Conservation (phyloP, 1,284 basidiomycete species). For the Trametes polyzona region DNA sequence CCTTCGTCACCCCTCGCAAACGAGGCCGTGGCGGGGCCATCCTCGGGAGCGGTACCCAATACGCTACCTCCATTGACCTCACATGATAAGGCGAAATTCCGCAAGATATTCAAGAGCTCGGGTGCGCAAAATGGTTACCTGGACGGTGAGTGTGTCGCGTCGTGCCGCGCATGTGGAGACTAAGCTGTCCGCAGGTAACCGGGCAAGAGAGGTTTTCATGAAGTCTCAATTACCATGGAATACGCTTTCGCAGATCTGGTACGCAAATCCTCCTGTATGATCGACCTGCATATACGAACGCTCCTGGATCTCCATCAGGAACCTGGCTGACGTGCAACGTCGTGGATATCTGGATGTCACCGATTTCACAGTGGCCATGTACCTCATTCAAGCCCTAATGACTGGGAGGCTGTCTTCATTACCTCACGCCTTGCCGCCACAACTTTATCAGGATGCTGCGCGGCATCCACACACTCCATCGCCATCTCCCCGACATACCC, state of each 20-base stretch:
- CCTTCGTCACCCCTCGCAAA: conserved; percentile 40
- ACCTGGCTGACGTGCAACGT: conserved; percentile 91
- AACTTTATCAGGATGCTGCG: conserved; percentile 84
- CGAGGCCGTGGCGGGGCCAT: conserved; percentile 13
- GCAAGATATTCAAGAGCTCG: conserved; percentile 67
- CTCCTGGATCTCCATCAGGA: conserved; percentile 53
- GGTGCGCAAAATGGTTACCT: conserved; percentile 78
- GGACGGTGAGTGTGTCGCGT: conserved; percentile 52
- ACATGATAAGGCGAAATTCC: conserved; percentile 84
- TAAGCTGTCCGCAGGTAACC: conserved; percentile 59
- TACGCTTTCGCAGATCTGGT: conserved; percentile 94
- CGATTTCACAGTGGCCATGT: conserved; percentile 97
- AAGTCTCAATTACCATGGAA: conserved; percentile 90
- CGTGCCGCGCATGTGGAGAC: not conserved
- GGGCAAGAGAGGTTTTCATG: conserved; percentile 89
- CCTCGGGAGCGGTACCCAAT: not conserved
- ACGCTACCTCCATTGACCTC: conserved; percentile 62
- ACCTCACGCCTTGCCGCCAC: conserved; percentile 80
- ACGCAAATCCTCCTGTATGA: conserved; percentile 30
- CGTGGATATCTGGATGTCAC: conserved; percentile 87
- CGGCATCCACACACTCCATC: not conserved
- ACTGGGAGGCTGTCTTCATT: conserved; percentile 74
- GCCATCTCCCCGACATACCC: not conserved
- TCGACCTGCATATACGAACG: not conserved
- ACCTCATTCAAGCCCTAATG: conserved; percentile 92